Base-by-base conservation (phyloP, 1,139 yeast species). In the Yarrowia galli region DNA sequence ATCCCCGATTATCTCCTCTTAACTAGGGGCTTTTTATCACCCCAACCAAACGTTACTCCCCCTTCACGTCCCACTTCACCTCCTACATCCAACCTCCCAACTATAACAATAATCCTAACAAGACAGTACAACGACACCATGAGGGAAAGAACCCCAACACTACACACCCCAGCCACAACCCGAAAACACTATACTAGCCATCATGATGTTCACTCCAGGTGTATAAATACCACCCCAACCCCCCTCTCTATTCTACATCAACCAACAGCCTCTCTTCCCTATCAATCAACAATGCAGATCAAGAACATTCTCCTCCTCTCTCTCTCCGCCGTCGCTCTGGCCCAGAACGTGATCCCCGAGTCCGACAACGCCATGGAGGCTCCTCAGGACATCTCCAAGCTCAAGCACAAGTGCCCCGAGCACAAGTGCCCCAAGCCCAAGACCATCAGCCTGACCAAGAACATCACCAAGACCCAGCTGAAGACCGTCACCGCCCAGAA, bases 271-370 rank as follows among this genome's bases (percentile, higher is more conserved):
- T 48, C 53, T 48, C 53, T n/a, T 5, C 35, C 35, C 49, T 10
- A 5, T 15, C 51, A 23, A 46, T 54, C 61, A 54, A 40, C 61
- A 54, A 54, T 54, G 61, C 61, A 40, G 46, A n/a, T 54, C 61
- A 54, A 54, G 61, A 54, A 54, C 61, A n/a, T 54, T 25, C 35
- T 40, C 61, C 46, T 54, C 61, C 61, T 54, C 61, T 54, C 61
- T 54, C 61, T 54, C 23, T 38, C 61, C 48, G 61, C 61, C 61
- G 46, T 54, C 36, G 61, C 61, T 7, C 46, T 54, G 23, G 61
- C 61, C 36, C 61, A 54, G 61, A 38, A 54, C 36, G 46, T 23
- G 18, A 10, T 46, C 18, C 61, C 61, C 61, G 61, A 38, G 46
- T 23, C 36, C 15, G 46, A 54, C 36, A 25, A 40, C 48, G 22